Conservation (phyloP, 768 basidiomycete genomes). For the Naganishia antarctica region DNA sequence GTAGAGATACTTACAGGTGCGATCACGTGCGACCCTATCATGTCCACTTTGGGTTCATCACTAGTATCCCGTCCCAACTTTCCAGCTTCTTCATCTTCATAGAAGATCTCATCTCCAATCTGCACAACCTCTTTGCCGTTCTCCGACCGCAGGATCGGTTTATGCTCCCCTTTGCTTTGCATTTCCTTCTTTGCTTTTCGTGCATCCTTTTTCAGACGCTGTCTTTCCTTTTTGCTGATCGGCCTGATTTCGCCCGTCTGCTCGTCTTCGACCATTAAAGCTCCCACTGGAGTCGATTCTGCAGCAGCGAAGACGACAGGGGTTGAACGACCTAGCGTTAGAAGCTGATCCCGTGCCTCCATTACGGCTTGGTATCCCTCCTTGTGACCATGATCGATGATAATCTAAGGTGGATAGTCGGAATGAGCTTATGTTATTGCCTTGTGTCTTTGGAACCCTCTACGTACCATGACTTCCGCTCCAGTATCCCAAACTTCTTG, state of each 20-base stretch:
- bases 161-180: neutral
- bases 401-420: conserved; percentile 54
- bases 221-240: conserved; percentile 11
- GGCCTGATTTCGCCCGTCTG: conserved; percentile 18
- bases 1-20: conserved; percentile 65
- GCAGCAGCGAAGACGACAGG: conserved; percentile 35
- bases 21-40: conserved; percentile 68
- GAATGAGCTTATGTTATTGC: no score
- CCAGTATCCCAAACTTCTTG: conserved; percentile 89
- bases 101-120: conserved; percentile 25
- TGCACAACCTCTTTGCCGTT: conserved; percentile 20
- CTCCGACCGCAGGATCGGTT: neutral
- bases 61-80: conserved; percentile 47
- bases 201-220: conserved; percentile 6
- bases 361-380: conserved; percentile 71
- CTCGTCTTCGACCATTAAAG: conserved; percentile 15
- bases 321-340: conserved; percentile 51
- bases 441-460: conserved; percentile 31
- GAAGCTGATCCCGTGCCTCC: conserved; percentile 69
- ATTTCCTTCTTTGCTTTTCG: conserved; percentile 10
- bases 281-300: neutral
- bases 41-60: conserved; percentile 17
- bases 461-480: conserved; percentile 67
- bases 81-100: conserved; percentile 44
- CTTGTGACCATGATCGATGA: conserved; percentile 77